Percentiles rank a stretch among this genome's conserved stretches.
Evolutionary conservation across 2,329 filamentous ascomycete species (phyloP).

Genomic region (Metarhizium humberi): DNA sequence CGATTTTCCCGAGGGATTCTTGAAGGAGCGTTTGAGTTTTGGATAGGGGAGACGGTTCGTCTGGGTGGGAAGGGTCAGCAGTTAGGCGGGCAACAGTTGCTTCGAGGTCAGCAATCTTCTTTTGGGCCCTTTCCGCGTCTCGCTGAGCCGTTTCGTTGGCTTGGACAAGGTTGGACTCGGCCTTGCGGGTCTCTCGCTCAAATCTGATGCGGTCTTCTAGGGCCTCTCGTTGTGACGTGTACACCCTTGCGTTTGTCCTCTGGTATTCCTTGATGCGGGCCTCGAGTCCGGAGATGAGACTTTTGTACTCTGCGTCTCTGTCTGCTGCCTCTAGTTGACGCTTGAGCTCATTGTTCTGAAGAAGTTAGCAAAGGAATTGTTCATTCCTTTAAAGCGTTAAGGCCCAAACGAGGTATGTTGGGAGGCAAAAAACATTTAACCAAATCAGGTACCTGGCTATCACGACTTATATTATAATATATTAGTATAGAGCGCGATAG

Average conservation of each 20-base stretch:
- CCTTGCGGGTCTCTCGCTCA: slow-evolving; percentile 35
- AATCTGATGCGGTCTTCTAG: slow-evolving; percentile 40
- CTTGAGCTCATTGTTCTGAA: slow-evolving; percentile 20
- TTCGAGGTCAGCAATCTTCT: slow-evolving; percentile 28
- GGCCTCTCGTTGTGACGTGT: slow-evolving; percentile 38
- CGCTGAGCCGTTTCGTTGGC: slow-evolving; percentile 17
- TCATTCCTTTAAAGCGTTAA: no score
- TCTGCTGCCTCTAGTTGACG: slow-evolving; percentile 17
- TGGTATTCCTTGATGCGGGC: slow-evolving; percentile 35
- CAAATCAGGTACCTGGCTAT: no score
- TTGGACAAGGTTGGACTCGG: slow-evolving; percentile 21
- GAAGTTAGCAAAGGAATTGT: neutral
- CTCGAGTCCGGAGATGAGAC: slow-evolving; percentile 34
- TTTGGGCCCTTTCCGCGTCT: slow-evolving; percentile 27
- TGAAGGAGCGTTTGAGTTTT: slow-evolving; percentile 24
- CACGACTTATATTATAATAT: no score
- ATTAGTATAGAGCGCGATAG: no score
- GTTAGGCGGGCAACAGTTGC: slow-evolving; percentile 20
- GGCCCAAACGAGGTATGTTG: no score
- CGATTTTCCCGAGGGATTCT: slow-evolving; percentile 27
- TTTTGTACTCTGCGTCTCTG: slow-evolving; percentile 26
- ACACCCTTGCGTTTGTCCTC: slow-evolving; percentile 33
- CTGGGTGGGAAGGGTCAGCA: slow-evolving; percentile 11
- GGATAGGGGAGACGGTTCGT: slow-evolving; percentile 17
- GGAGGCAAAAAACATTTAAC: no score